Evolutionary conservation across 2,329 filamentous ascomycete species (phyloP), one percentile per base, ranked within the genome.

Genomic region (Paraphaeosphaeria sporulosa): DNA sequence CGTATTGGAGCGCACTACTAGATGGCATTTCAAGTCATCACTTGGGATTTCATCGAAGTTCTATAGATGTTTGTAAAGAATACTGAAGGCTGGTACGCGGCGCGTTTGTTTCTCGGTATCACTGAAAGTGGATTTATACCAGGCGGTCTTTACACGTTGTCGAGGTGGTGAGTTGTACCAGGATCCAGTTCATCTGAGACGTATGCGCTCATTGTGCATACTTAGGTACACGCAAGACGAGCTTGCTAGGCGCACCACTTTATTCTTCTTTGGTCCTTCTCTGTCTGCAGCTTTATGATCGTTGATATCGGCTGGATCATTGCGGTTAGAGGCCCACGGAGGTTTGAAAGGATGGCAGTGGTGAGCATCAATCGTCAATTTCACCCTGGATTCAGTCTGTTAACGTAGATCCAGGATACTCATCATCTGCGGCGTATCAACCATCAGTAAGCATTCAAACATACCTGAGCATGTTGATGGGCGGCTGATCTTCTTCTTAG

Each of bases 11-110:
- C 76, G 3, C 65, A 65, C 38, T 65, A 57, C 48, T 78, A 72
- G 69, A 58, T 78, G 1, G 65, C 74, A 0, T 50, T 56, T 2
- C 75, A 79, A 61, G 70, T 79, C 23, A 46, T 76, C 23, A 63
- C 72, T 17, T 79, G 79, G 76, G 79, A 76, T 5, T 55, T 71
- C 3, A 69, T 78, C 19, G 68, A 69, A 19, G 71, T 69, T 10
- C 66, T 74, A 10, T 75, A 79, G 53, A 70, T 66, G 30, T 77
- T 72, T 55, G 40, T 40, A 12, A 59, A 34, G 23, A 60, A 58
- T 43, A 19, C 47, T 48, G 23, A 13, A 19, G 42, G 27, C 1
- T 60, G 47, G 25, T 57, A 59, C 19, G 42, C 51, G 5, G 46
- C 52, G 10, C 58, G 62, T 1, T 27, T 64, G 12, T 56, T 63